A percentile compares a stretch with the other conserved stretches of the same genome.
phyloP scores from a whole-genome alignment of 768 basidiomycete species.

The Tylopilus sp. region DNA sequence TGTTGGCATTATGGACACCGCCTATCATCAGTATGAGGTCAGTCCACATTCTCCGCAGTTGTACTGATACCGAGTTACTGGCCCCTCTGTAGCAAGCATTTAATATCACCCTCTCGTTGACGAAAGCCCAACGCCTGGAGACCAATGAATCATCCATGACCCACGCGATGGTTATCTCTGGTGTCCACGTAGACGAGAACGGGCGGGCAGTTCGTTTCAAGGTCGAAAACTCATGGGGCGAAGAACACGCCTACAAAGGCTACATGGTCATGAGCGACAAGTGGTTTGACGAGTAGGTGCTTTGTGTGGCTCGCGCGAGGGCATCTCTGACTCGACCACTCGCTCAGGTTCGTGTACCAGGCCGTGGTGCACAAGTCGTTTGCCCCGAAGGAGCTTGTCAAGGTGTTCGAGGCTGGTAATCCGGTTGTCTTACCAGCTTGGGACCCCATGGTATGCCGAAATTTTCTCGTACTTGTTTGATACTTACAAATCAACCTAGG shows the following conservation, averaged over 20 bases:
- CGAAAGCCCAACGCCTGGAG: conserved; percentile 81
- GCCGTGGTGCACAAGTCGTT: conserved; percentile 81
- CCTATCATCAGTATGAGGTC: conserved; percentile 80
- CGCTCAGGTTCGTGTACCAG: conserved; percentile 80
- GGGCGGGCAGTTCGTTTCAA: conserved; percentile 88
- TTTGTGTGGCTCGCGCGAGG: not conserved
- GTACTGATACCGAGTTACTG: conserved; percentile 2
- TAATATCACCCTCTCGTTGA: conserved; percentile 72
- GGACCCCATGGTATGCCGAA: conserved; percentile 49
- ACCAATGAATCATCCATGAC: conserved; percentile 90
- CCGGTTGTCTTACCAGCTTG: conserved; percentile 74
- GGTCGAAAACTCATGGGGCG: conserved; percentile 96
- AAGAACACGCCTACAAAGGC: conserved; percentile 71
- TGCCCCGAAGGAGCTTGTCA: conserved; percentile 77
- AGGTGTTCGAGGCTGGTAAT: conserved; percentile 70
- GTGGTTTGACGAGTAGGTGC: conserved; percentile 87
- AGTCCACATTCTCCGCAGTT: not conserved
- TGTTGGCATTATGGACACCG: conserved; percentile 83
- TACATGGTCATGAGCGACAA: conserved; percentile 89
- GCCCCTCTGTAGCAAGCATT: conserved; percentile 60
- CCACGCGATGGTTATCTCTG: conserved; percentile 86
- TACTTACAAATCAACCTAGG: conserved; percentile 12
- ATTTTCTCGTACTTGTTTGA: not conserved
- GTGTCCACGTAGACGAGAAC: conserved; percentile 75
- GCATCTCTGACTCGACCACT: conserved; percentile 1